phyloP scores from a whole-genome alignment of 2,329 filamentous ascomycete genomes.

The Zasmidium angulare region DNA sequence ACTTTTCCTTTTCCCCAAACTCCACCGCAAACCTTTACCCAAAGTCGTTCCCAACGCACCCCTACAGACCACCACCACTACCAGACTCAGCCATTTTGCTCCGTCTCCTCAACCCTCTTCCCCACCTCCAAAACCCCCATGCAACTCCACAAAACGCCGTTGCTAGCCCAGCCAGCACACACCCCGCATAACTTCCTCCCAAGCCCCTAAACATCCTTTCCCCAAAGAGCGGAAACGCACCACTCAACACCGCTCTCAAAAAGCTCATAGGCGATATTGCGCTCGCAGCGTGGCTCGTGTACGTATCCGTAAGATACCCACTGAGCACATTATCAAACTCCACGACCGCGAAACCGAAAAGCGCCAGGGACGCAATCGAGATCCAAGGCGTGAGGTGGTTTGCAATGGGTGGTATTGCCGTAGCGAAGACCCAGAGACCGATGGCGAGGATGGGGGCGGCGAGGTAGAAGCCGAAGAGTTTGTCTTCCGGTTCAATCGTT shows the following conservation, averaged over 20 bases:
- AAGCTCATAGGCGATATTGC: conserved; percentile 46
- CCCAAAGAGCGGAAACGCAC: conserved; percentile 42
- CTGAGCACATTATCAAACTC: conserved; percentile 46
- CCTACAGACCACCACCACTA: neutral
- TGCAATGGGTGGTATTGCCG: conserved; percentile 47
- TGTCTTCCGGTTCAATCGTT: conserved; percentile 46
- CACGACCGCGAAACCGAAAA: conserved; percentile 50
- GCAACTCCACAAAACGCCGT: conserved; percentile 28
- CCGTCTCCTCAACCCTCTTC: conserved; percentile 3
- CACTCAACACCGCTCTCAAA: conserved; percentile 41
- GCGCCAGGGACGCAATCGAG: conserved; percentile 33
- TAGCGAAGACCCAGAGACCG: conserved; percentile 49
- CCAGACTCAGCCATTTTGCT: neutral
- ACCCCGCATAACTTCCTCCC: conserved; percentile 41
- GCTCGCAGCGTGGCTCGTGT: conserved; percentile 46
- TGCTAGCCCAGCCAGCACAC: conserved; percentile 43
- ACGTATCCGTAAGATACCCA: conserved; percentile 48
- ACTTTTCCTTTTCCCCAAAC: too few species aligned
- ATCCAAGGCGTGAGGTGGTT: conserved; percentile 29
- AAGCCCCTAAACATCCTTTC: conserved; percentile 41
- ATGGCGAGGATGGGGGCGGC: conserved; percentile 45
- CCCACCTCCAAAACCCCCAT: conserved; percentile 6
- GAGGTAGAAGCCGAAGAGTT: conserved; percentile 48
- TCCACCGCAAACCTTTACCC: too few species aligned
- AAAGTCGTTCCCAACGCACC: too few species aligned